Conservation (phyloP, 2,329 filamentous ascomycete genomes). For the Claviceps purpurea region DNA sequence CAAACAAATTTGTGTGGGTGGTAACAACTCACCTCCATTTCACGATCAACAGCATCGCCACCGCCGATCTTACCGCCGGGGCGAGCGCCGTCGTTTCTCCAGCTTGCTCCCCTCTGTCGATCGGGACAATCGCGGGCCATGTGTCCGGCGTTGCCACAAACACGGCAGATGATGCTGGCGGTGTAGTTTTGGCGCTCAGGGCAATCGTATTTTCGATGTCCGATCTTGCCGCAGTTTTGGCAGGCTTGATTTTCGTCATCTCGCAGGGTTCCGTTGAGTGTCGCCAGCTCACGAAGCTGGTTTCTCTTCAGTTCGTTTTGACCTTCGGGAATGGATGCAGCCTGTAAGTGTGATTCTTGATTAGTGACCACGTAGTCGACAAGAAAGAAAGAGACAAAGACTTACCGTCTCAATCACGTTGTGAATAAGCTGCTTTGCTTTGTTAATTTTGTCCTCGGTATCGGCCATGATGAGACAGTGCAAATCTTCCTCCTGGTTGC, state of each 20-base stretch:
- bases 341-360: slow-evolving; percentile 38
- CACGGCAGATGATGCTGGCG: slow-evolving; percentile 97
- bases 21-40: slow-evolving; percentile 68
- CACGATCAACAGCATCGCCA: slow-evolving; percentile 78
- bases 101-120: slow-evolving; percentile 76
- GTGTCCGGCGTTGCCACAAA: slow-evolving; percentile 94
- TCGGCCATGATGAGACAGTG: slow-evolving; percentile 99
- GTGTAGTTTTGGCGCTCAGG: slow-evolving; percentile 96
- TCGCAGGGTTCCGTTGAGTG: slow-evolving; percentile 95
- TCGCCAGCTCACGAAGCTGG: slow-evolving; percentile 92
- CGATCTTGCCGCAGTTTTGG: slow-evolving; percentile 98
- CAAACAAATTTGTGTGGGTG: not conserved
- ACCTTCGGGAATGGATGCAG: slow-evolving; percentile 93
- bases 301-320: slow-evolving; percentile 99
- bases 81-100: slow-evolving; percentile 60
- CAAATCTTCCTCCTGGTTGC: slow-evolving; percentile 98
- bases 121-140: slow-evolving; percentile 98
- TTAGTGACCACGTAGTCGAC: not conserved
- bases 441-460: slow-evolving; percentile 98
- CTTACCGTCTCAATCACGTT: slow-evolving; percentile 96
- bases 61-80: slow-evolving; percentile 55
- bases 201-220: slow-evolving; percentile 97
- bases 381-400: not conserved
- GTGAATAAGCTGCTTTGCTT: slow-evolving; percentile 95
- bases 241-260: slow-evolving; percentile 99